Base-by-base conservation (phyloP, 441 rosid species). In the Brassica hybrid region DNA sequence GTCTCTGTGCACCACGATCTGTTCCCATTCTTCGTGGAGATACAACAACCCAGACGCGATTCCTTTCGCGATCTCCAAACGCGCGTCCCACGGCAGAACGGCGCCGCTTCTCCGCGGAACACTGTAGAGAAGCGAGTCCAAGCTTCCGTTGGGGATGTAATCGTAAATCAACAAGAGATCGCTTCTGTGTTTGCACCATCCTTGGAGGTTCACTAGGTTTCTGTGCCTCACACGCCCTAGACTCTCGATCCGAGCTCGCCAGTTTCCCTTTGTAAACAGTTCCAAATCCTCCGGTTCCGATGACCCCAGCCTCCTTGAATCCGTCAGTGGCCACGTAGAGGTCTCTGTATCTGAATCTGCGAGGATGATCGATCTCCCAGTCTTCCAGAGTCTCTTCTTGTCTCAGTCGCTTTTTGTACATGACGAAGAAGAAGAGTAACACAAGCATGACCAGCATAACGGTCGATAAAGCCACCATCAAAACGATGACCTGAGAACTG, bases 341-440 rank as follows among this genome's bases (percentile, higher is more conserved):
- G 71, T 94, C 96, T 45, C 76, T 78, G 81, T 87, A 92, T 30
- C 68, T 72, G 67, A 90, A 86, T 80, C 97, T 81, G 79, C 87
- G 97, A 25, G 97, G 97, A 84, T 90, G 88, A 2, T 92, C 89
- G 68, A 86, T 25, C 60, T 92, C 97, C 97, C 94, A 92, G 59
- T 87, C 94, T 81, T 92, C 94, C 1, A 88, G 89, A 34, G 3
- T 58, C 68, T 92, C 94, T 8, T n/a, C 76, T 43, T 65, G 73
- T 19, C 41, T 72, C 43, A 25, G n/a, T 30, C 62, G 59, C 61
- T 78, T 81, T 19, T 67, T 84, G 25, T 69, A 48, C 10, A 79
- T 48, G 2, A 54, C 32, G 7, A 85, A 69, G 60, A 71, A 81
- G 34, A 78, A 25, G 61, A 89, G 69, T 7, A 83, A 16, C 54